Evolutionary conservation across 306 rosid species (phyloP).

Genomic region (Amphicarpaea edgeworthii): DNA sequence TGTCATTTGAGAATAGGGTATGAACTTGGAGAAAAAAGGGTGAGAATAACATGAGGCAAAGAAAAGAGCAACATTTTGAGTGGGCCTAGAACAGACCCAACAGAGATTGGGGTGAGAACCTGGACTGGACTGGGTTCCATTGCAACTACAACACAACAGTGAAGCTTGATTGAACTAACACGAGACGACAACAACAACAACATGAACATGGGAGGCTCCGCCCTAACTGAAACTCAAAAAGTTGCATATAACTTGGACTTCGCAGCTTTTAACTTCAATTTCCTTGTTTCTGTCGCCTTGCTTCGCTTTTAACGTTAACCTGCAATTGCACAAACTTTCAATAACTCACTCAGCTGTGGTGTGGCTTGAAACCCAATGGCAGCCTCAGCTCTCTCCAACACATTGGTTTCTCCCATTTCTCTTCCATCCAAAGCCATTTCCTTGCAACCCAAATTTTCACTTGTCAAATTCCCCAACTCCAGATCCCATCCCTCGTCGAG

Average conservation of each 20-base stretch:
- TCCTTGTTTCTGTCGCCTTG: constrained; percentile 23
- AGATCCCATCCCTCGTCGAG: constrained; percentile 52
- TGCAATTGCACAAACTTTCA: neutral
- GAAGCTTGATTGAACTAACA: neutral
- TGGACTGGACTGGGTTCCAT: neutral
- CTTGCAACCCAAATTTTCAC: constrained; percentile 38
- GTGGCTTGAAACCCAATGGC: constrained; percentile 52
- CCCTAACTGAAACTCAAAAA: neutral
- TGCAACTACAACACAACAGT: neutral
- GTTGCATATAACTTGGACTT: neutral
- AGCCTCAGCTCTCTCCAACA: constrained; percentile 52
- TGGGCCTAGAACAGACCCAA: neutral
- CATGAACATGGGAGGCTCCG: constrained; percentile 32
- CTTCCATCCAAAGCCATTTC: constrained; percentile 34
- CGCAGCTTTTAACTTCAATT: neutral
- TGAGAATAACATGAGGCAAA: neutral
- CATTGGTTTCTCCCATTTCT: constrained; percentile 46
- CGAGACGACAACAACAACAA: too few species aligned
- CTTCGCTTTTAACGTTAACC: neutral
- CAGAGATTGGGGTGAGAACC: neutral
- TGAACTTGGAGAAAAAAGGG: too few species aligned
- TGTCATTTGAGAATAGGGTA: too few species aligned
- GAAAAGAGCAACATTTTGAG: neutral
- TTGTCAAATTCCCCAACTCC: constrained; percentile 39
- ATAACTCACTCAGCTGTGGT: neutral